Evolutionary conservation across 352 stramenopile genomes (phyloP), one percentile per base, ranked within the genome.

Genomic region (Thalassiosira livingstoniorum): DNA sequence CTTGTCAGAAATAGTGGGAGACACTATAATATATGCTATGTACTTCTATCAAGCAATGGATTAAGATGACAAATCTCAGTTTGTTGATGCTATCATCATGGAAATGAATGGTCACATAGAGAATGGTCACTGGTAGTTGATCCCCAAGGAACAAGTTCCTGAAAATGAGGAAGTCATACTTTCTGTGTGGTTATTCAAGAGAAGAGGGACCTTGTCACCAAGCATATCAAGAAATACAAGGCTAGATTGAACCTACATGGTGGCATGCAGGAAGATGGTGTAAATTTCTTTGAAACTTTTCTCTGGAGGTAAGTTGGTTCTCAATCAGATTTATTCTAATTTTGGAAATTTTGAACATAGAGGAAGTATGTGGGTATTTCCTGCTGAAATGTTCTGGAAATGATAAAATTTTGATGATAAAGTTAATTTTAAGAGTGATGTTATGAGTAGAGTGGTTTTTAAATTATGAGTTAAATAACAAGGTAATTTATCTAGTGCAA

Each of bases 11-110:
- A 79, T 75, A 54, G 51, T 71, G 37, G 54, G 62, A 13, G 83
- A 90, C 45, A 88, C 80, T 43, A 58, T 32, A n/a, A n/a, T n/a
- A n/a, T n/a, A n/a, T n/a, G n/a, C n/a, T n/a, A 85, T 91, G 82
- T 85, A 89, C 39, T 68, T 69, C 15, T 62, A 88, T 45, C 45
- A 91, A 79, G 79, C 82, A 2, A 77, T 89, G 42, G 21, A 66
- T 27, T 35, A 85, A 70, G 58, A 34, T 23, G 75, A 83, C 29
- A 51, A 45, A 37, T 23, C 5, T 0, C 25, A 90, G 35, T 91
- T 92, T 61, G 35, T 69, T 15, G 67, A 81, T 25, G 73, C 80
- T 25, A 78, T 89, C 32, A n/a, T 82, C 1, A 83, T 83, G 43
- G 86, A 91, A 65, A 15, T 88, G 0, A 67, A 85, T 60, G 74